phyloP scores from a whole-genome alignment of 2,329 filamentous ascomycete species.

The Diaporthe vaccinii region DNA sequence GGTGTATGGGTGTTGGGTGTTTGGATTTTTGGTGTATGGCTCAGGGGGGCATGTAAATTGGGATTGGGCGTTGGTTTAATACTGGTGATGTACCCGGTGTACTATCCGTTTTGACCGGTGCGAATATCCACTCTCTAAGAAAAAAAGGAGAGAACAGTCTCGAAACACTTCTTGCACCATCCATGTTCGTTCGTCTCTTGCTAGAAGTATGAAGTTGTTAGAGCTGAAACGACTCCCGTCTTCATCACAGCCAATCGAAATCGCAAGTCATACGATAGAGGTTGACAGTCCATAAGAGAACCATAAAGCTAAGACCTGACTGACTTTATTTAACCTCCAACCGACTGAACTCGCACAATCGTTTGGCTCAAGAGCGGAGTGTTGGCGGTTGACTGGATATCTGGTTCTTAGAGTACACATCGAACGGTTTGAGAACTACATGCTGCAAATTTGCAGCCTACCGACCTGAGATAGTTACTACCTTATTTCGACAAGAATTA shows the following conservation, averaged over 20 bases:
- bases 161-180: not conserved
- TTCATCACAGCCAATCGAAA: not conserved
- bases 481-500: no score
- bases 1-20: no score
- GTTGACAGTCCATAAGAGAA: not conserved
- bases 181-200: not conserved
- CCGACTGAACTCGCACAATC: not conserved
- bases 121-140: no score
- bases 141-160: no score
- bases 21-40: no score
- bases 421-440: not conserved
- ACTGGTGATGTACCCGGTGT: no score
- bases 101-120: no score
- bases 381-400: not conserved
- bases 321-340: not conserved
- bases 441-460: not conserved
- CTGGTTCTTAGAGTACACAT: no score
- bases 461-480: no score
- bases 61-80: no score
- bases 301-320: not conserved
- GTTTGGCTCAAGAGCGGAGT: not conserved
- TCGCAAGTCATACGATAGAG: no score
- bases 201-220: not conserved
- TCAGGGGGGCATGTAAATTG: no score
- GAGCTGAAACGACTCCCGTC: not conserved